phyloP scores from a whole-genome alignment of 2,329 filamentous ascomycete genomes.

The Akanthomyces dipterigenus region DNA sequence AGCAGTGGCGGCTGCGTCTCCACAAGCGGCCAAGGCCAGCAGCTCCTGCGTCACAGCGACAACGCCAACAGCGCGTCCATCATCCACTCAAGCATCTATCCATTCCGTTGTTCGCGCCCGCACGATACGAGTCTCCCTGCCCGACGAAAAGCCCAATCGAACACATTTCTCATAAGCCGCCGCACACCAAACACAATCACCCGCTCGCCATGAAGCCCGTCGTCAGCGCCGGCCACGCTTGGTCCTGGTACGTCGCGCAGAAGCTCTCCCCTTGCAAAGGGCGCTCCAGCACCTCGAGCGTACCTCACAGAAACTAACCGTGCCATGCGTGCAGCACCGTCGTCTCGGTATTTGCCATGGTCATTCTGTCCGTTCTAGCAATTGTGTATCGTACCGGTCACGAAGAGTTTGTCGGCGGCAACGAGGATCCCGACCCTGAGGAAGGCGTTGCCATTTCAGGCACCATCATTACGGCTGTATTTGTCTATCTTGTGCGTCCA shows the following conservation, averaged over 20 bases:
- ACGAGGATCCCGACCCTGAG: slow-evolving; percentile 59
- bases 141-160: not conserved
- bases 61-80: not conserved
- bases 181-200: not conserved
- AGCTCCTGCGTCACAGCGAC: slow-evolving; percentile 8
- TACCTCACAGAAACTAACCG: not conserved
- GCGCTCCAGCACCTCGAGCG: not conserved
- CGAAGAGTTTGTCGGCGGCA: slow-evolving; percentile 75
- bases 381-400: slow-evolving; percentile 72
- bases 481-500: slow-evolving; percentile 75
- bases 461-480: slow-evolving; percentile 80
- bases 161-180: not conserved
- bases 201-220: slow-evolving; percentile 80
- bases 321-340: slow-evolving; percentile 55
- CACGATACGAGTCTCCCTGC: not conserved
- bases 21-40: not conserved
- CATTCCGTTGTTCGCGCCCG: not conserved
- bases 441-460: slow-evolving; percentile 72
- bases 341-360: slow-evolving; percentile 57
- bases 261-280: not conserved
- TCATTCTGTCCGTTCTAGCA: slow-evolving; percentile 58
- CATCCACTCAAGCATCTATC: not conserved
- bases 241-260: slow-evolving; percentile 68
- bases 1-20: not conserved
- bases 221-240: slow-evolving; percentile 85